Evolutionary conservation across 2,329 filamentous ascomycete genomes (phyloP), one percentile per base, ranked within the genome.

Genomic region (Nemania sp.): DNA sequence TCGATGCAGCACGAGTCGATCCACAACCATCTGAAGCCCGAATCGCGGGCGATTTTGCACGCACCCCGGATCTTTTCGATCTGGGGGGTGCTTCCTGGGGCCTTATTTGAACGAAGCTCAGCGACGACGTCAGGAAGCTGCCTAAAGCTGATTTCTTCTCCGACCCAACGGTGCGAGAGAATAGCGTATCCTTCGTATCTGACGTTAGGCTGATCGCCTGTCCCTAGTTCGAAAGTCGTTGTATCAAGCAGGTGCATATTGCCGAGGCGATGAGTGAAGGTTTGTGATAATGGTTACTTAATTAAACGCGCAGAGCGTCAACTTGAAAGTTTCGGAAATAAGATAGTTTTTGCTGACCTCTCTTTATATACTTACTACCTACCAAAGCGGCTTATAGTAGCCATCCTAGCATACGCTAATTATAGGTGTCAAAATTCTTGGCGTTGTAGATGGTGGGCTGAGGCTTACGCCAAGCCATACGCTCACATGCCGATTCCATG

Each of bases 21-120:
- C 79, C 80, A 82, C 15, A 77, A 64, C 61, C 78, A 81, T 11
- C 52, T 70, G 13, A 76, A 63, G n/a, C 72, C 72, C 41, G 76
- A 75, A 3, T 69, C 57, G 6, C 58, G 35, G 7, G 76, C 74
- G 6, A 27, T 68, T 32, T 27, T 41, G 22, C 15, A 66, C 13
- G 69, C 72, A 47, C 47, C 58, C 38, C 13, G 58, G 54, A 52
- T 73, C 66, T 55, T 72, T 35, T 67, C 56, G 5, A 66, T 13
- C 43, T 64, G 63, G 24, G 49, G 35, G 11, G 56, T 35, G 26
- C 26, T 38, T 6, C 41, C 15, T 49, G 29, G n/a, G 51, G 38
- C 18, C 62, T n/a, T 57, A 22, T 27, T 18, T 24, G 24, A 32
- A 10, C 51, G 41, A 13, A 58, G 35, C 22, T 35, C 59, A 1